These are phyloP conservation scores for Wallacemonas sp. DNA, from an alignment of 208 protist genomes.

Conservation along the genomic window DNA sequence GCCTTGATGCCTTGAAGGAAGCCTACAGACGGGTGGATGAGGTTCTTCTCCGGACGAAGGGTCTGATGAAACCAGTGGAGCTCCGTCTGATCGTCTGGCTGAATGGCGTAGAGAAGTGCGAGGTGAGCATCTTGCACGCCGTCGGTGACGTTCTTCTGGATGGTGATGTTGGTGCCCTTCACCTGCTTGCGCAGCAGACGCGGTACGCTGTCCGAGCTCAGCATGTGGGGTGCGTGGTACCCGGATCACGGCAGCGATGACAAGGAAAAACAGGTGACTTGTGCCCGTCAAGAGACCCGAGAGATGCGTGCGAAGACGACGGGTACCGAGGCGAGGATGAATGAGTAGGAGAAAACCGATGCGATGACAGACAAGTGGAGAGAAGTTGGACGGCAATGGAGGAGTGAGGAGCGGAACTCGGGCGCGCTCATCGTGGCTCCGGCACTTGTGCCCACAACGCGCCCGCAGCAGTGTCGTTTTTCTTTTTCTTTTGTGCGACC, in stretches of 20 bases:
- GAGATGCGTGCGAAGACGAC: no score
- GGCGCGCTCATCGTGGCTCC: not conserved
- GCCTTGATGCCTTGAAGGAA: conserved; percentile 78
- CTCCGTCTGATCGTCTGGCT: conserved; percentile 59
- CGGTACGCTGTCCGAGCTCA: not conserved
- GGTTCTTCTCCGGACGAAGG: conserved; percentile 66
- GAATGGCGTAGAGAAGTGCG: conserved; percentile 58
- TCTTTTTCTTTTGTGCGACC: no score
- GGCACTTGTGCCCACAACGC: no score
- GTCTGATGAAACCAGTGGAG: conserved; percentile 65
- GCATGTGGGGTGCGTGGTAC: not conserved
- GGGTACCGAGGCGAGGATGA: no score
- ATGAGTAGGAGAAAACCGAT: no score
- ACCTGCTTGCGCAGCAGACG: conserved; percentile 47
- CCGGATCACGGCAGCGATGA: no score
- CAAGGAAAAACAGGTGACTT: no score
- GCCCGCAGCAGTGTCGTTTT: no score
- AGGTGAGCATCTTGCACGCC: conserved; percentile 34
- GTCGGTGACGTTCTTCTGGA: conserved; percentile 46
- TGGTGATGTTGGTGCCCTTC: conserved; percentile 76
- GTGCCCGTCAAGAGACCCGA: no score
- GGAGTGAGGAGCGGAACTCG: not conserved
- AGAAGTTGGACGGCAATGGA: not conserved
- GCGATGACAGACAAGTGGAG: no score
- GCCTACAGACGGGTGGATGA: conserved; percentile 65